Evolutionary conservation across 2,329 filamentous ascomycete genomes (phyloP), one percentile per base, ranked within the genome.

Genomic region (Zelopaecilomyces penicillatus): DNA sequence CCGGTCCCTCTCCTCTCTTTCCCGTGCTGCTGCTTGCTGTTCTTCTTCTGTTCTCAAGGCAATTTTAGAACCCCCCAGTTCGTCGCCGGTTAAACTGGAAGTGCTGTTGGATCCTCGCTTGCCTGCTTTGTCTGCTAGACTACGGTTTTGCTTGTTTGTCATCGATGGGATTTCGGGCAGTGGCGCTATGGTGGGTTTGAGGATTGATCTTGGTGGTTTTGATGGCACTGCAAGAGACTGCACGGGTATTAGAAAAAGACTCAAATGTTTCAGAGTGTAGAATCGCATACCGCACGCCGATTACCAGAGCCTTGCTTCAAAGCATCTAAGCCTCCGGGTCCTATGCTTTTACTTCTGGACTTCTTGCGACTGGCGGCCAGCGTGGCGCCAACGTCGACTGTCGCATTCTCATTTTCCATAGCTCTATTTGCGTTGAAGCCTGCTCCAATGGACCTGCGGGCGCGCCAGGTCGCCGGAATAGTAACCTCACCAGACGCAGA

Each of bases 291-390:
- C 69, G 88, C 85, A 64, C 86, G 79, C 56, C 86, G 74, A 62
- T 95, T 94, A 31, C 86, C 87, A 58, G 74, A 78, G 37, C 76
- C 78, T 58, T 83, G 76, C 63, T 85, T 89, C 44, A 94, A 73
- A 46, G 84, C 83, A 70, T 94, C 89, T 38, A 95, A 67, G 28
- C 90, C 89, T 41, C 91, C 93, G 11, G 93, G 91, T 3, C 93
- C 93, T 54, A 98, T 83, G 67, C 91, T 97, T 72, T 96, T 97
- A 67, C 91, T 96, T 53, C 93, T 82, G 47, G 84, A 86, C 67
- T 89, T 91, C 68, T 75, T 76, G 50, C 75, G 70, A 58, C 64
- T 73, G 47, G 69, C 70, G 30, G 69, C 72, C 52, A 73, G 59
- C 46, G 70, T 66, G 52, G 75, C 73, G 49, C 72, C 75, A 45